phyloP scores from a whole-genome alignment of 345 rosid genomes.

The Eucalyptus pauciflora region DNA sequence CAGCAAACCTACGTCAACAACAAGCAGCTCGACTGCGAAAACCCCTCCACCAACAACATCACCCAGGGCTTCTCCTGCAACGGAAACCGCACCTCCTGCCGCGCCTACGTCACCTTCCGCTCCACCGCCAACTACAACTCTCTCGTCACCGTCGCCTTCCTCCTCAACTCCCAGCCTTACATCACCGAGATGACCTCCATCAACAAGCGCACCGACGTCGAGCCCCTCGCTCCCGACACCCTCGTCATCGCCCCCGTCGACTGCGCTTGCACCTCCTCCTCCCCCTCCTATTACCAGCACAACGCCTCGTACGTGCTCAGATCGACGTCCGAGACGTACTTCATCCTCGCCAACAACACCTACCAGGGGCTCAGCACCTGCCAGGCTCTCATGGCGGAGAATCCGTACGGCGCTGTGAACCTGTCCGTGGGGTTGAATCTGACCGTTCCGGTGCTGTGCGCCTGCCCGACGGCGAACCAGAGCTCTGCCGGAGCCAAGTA shows the following conservation, averaged over 20 bases:
- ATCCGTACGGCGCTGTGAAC: constrained; percentile 8
- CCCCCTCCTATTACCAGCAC: constrained; percentile 48
- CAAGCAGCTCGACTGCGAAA: constrained; percentile 31
- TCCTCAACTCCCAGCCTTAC: constrained; percentile 16
- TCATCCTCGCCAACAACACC: constrained; percentile 54
- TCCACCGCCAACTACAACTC: constrained; percentile 30
- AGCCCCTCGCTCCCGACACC: constrained; percentile 12
- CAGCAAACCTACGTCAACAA: constrained; percentile 67
- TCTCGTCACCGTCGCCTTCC: constrained; percentile 22
- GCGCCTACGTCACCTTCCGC: constrained; percentile 69
- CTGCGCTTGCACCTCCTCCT: constrained; percentile 46
- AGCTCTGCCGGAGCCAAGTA: constrained; percentile 33
- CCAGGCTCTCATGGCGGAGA: constrained; percentile 71
- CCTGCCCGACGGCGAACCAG: constrained; percentile 67
- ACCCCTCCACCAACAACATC: constrained; percentile 3
- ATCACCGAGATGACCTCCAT: constrained; percentile 25
- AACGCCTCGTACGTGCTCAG: constrained; percentile 40
- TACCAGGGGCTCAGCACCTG: constrained; percentile 90
- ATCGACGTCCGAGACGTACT: constrained; percentile 6
- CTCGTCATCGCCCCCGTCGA: constrained; percentile 41
- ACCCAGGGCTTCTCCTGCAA: constrained; percentile 50
- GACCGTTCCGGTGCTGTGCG: constrained; percentile 64
- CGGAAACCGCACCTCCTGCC: constrained; percentile 32
- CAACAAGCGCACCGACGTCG: constrained; percentile 33
- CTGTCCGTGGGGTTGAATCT: constrained; percentile 12